These are phyloP conservation scores for Lactarius sp. DNA, from an alignment of 768 basidiomycete species.

Conservation along the genomic window DNA sequence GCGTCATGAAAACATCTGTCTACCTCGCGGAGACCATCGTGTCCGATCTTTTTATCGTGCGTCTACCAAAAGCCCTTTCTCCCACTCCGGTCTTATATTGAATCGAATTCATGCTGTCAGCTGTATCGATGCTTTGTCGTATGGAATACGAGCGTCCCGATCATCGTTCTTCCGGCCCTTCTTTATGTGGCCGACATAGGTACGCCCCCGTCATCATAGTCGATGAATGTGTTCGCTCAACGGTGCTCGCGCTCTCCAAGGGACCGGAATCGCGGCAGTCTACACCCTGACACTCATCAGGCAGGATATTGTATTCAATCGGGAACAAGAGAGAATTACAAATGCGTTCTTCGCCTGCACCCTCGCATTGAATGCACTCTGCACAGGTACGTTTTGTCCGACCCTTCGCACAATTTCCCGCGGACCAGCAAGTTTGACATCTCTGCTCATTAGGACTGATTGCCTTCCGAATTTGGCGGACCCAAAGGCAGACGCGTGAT, in stretches of 20 bases:
- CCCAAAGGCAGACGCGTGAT: conserved; percentile 19
- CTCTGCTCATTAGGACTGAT: conserved; percentile 14
- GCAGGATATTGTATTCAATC: neutral
- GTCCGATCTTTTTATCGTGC: conserved; percentile 24
- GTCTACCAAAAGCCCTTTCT: neutral
- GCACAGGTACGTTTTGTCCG: conserved; percentile 13
- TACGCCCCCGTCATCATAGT: neutral
- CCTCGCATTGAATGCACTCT: conserved; percentile 16
- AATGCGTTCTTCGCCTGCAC: conserved; percentile 25
- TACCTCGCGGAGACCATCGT: conserved; percentile 19
- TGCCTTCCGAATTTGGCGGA: conserved; percentile 23
- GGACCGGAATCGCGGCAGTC: conserved; percentile 13
- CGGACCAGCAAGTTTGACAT: neutral
- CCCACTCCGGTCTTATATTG: neutral
- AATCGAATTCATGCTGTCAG: neutral
- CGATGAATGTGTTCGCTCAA: neutral
- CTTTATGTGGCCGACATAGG: conserved; percentile 21
- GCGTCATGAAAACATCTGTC: conserved; percentile 19
- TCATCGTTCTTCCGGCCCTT: conserved; percentile 13
- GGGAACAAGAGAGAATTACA: conserved; percentile 16
- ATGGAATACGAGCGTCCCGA: conserved; percentile 13
- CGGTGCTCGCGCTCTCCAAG: neutral
- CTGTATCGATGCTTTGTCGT: conserved; percentile 24
- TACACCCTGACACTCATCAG: conserved; percentile 12
- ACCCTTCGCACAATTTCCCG: neutral